Evolutionary conservation across 2,329 filamentous ascomycete species (phyloP).

Genomic region (Cucurbitaria berberidis): DNA sequence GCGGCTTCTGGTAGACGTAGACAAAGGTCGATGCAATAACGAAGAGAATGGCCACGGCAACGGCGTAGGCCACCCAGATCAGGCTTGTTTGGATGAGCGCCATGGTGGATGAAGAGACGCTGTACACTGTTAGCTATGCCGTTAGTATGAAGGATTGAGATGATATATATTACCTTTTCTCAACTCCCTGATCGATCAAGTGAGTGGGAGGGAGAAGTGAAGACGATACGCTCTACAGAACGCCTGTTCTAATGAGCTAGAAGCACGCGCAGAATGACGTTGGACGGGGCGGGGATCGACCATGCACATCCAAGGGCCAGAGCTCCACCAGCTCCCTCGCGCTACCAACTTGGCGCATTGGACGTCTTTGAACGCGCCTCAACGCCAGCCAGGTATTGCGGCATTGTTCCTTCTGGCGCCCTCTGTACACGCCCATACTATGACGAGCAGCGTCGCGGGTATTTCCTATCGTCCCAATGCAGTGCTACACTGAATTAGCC

Average conservation of each 20-base stretch:
- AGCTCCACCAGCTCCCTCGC: constrained; percentile 18
- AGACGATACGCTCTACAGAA: background rate
- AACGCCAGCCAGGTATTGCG: constrained; percentile 17
- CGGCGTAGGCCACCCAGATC: constrained; percentile 93
- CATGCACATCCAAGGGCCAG: constrained; percentile 2
- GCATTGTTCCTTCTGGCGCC: constrained; percentile 4
- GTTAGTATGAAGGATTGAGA: no score
- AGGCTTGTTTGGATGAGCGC: constrained; percentile 82
- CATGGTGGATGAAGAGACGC: constrained; percentile 51
- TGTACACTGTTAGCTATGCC: background rate
- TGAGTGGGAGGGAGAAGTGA: background rate
- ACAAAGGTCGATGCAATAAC: constrained; percentile 82
- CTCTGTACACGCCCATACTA: constrained; percentile 8
- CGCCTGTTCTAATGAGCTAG: constrained; percentile 3
- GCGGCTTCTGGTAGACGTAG: constrained; percentile 87
- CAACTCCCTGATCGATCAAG: background rate
- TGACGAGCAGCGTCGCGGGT: constrained; percentile 20
- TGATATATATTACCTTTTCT: background rate
- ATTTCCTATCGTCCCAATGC: constrained; percentile 64
- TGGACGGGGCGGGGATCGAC: constrained; percentile 10
- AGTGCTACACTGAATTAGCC: constrained; percentile 96
- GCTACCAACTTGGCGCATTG: constrained; percentile 2
- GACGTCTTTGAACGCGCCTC: constrained; percentile 29
- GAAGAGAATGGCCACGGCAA: constrained; percentile 78
- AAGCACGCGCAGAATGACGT: constrained; percentile 19